Evolutionary conservation across 1,284 basidiomycete species (phyloP), one percentile per base, ranked within the genome.

Genomic region (Porodaedalea pini): DNA sequence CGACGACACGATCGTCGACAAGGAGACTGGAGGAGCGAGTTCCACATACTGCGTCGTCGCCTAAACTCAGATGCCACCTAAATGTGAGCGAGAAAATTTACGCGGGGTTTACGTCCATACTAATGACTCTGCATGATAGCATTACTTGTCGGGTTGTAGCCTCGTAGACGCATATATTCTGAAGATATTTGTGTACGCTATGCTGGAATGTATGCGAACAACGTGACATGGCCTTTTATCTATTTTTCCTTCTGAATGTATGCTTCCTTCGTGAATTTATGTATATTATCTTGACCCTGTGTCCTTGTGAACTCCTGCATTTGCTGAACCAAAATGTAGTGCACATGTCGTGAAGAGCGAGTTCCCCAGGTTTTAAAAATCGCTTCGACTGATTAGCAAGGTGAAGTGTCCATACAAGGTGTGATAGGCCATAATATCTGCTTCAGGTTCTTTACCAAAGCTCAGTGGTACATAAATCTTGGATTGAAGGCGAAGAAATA

Each of bases 1-100:
- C 3, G 29, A 13, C 21, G 27, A 47, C 17, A 25, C 15, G 6
- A 4, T 17, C 17, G 45, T 47, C 1, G 29, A 47, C n/a, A 31
- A 47, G 3, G 45, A 47, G 45, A 47, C 25, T 47, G 45, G 45
- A 15, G 45, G 45, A 31, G 29, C n/a, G 5, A 17, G 45, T 11
- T 47, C 45, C 3, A 47, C 45, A 10, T 47, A 47, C 31, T 47
- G 45, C 15, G n/a, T 47, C 17, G 17, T 47, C n/a, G 45, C 45
- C 17, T 47, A 17, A 21, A 41, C 19, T 21, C 2, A 41, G 19
- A 17, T 21, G 15, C 19, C 2, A 15, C 15, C 3, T 8, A 21
- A 21, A 21, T 8, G 13, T 41, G 3, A 21, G 8, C 2, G 40
- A 17, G 32, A 6, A 34, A 34, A 34, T 13, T 34, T 6, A 34